These are phyloP conservation scores for Asterella californica DNA, from an alignment of 225 moss, liverwort and hornwort genomes.

Conservation along the genomic window DNA sequence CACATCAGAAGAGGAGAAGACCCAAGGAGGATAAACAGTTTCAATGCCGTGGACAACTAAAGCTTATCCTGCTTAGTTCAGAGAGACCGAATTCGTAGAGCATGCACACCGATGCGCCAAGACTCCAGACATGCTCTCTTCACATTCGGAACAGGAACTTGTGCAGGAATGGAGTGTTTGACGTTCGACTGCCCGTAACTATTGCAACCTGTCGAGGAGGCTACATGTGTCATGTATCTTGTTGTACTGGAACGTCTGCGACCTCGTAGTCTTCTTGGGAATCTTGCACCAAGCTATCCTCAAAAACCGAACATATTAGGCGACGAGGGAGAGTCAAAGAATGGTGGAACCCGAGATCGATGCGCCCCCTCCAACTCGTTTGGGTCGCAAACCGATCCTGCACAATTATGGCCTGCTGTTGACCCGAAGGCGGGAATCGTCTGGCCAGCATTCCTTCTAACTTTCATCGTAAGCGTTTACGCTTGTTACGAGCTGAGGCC, in stretches of 20 bases:
- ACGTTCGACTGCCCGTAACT: no score
- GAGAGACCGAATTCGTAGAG: not conserved
- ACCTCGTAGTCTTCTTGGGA: constrained; percentile 1
- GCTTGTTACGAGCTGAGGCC: constrained; percentile 15
- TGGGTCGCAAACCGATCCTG: not conserved
- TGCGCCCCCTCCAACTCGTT: not conserved
- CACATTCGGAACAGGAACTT: not conserved
- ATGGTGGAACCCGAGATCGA: constrained; percentile 5
- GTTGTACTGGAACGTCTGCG: not conserved
- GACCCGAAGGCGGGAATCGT: not conserved
- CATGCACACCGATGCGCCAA: not conserved
- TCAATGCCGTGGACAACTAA: not conserved
- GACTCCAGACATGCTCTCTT: not conserved
- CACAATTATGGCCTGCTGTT: constrained; percentile 15
- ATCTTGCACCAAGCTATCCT: constrained; percentile 9
- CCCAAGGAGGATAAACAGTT: not conserved
- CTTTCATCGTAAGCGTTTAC: not conserved
- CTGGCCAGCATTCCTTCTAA: constrained; percentile 3
- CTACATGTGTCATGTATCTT: not conserved
- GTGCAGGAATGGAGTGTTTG: not conserved
- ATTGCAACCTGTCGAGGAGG: no score
- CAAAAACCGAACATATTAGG: not conserved
- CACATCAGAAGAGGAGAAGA: not conserved
- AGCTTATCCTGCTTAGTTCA: not conserved
- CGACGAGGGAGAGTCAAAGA: not conserved